Conservation (phyloP, 345 rosid genomes). For the Corchorus olitorius region DNA sequence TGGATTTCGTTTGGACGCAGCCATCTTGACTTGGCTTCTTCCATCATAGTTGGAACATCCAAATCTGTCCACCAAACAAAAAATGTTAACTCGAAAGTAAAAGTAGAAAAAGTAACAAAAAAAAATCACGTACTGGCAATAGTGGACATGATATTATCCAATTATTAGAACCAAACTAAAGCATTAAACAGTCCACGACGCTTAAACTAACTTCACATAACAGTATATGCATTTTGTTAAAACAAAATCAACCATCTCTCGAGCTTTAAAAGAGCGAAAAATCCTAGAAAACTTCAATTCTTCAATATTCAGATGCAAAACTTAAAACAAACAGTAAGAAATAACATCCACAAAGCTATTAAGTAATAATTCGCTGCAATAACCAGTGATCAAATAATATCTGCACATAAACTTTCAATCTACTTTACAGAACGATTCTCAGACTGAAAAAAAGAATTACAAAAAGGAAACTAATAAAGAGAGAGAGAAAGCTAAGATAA, state of each 20-base stretch:
- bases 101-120: neutral
- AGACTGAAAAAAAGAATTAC: neutral
- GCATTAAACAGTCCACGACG: neutral
- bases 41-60: constrained; percentile 62
- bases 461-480: neutral
- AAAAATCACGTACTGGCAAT: neutral
- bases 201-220: neutral
- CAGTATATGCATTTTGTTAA: neutral
- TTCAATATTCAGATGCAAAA: neutral
- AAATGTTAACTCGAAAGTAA: constrained; percentile 4
- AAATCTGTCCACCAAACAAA: constrained; percentile 56
- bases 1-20: constrained; percentile 96
- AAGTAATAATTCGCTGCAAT: neutral
- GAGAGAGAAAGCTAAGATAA: neutral
- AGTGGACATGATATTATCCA: neutral
- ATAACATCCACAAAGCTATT: neutral
- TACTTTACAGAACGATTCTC: neutral
- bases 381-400: constrained; percentile 1
- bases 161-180: neutral
- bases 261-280: constrained; percentile 2
- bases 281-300: constrained; percentile 1
- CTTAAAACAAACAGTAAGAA: neutral
- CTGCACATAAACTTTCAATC: neutral
- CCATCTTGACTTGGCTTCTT: constrained; percentile 89
- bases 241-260: constrained; percentile 2